Evolutionary conservation across 1,284 basidiomycete genomes (phyloP).

Genomic region (Heterobasidion parviporum): DNA sequence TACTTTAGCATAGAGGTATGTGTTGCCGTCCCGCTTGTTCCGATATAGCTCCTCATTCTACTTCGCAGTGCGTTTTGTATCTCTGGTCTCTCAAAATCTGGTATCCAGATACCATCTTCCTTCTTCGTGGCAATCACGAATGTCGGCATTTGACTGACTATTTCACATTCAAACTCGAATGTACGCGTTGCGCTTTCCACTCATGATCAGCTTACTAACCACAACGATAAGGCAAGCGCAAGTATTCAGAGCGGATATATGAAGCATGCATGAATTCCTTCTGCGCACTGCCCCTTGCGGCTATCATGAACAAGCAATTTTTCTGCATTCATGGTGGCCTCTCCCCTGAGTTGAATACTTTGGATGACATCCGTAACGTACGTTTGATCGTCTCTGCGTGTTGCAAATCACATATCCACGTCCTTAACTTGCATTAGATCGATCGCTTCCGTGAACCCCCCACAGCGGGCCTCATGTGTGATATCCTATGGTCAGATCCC

Average conservation of each 20-base stretch:
- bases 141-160: conserved; percentile 85
- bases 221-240: conserved; percentile 71
- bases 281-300: conserved; percentile 86
- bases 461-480: conserved; percentile 91
- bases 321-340: conserved; percentile 93
- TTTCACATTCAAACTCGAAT: conserved; percentile 88
- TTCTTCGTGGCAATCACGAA: conserved; percentile 89
- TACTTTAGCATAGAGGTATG: conserved; percentile 86
- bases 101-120: conserved; percentile 86
- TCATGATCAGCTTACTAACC: neutral
- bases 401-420: neutral
- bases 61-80: conserved; percentile 77
- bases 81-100: conserved; percentile 87
- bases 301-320: conserved; percentile 97
- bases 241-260: conserved; percentile 87
- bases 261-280: conserved; percentile 92
- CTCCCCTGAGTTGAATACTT: conserved; percentile 83
- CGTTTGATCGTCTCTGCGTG: conserved; percentile 13
- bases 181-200: conserved; percentile 26
- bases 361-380: conserved; percentile 82
- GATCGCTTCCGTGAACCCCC: conserved; percentile 95
- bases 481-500: conserved; percentile 93
- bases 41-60: conserved; percentile 5
- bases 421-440: conserved; percentile 39
- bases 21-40: conserved; percentile 5